Evolutionary conservation across 179 eudicot species (phyloP), one percentile per base, ranked within the genome.

Genomic region (Heliamphora pulchella): DNA sequence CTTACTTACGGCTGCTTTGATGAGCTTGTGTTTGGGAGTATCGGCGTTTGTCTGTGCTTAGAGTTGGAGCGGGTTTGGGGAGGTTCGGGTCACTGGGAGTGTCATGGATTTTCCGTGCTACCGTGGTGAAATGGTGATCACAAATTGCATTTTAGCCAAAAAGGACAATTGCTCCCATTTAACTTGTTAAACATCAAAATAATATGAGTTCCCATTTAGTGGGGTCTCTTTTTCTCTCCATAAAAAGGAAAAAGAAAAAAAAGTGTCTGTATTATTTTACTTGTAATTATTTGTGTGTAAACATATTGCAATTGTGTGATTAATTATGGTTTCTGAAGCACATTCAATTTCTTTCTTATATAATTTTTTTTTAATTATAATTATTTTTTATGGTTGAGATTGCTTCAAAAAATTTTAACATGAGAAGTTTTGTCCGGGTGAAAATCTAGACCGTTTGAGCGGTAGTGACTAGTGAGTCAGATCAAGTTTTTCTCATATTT

Each of bases 1-100:
- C 22, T 57, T 84, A 2, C 11, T 81, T 9, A 67, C 61, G 76
- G 66, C 66, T 64, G 82, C 66, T 22, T 75, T 84, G 39, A 53
- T 82, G 47, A 31, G 31, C 31, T 70, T 88, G 81, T 79, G 81
- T 10, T 78, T 54, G 61, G 81, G 70, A n/a, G 75, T 59, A 51
- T 47, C 84, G 75, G 90, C 82, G 14, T 79, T 81, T 10, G 31
- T 31, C 31, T 31, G 31, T 31, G 31, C 31, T 31, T 31, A 31
- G 31, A 31, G 31, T 31, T 31, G 31, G 31, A 31, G 31, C 31
- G 31, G 31, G 31, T 31, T 61, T 14, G 8, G 22, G 44, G 0
- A 1, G 15, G 11, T 53, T 22, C n/a, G 44, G 31, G 31, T 31
- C 31, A 31, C 22, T n/a, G 53, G 44, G 59, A n/a, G 61, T 73